These are phyloP conservation scores for Gleditsia sinensis DNA, from an alignment of 306 rosid genomes.

Conservation along the genomic window DNA sequence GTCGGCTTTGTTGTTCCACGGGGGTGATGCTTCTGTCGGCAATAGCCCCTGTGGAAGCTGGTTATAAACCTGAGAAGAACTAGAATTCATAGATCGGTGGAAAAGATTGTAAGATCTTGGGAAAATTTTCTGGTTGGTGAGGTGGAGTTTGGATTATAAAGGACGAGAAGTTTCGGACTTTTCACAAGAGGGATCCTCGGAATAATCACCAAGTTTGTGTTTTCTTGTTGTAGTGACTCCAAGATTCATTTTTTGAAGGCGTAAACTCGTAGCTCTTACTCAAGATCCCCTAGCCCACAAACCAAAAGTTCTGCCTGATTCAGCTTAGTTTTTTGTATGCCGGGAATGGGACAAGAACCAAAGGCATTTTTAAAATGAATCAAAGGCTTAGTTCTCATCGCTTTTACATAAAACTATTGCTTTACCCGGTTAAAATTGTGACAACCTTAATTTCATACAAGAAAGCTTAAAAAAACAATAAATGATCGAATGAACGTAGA, in stretches of 20 bases:
- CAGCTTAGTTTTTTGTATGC: not conserved
- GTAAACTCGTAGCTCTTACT: not conserved
- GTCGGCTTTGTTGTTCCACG: constrained; percentile 75
- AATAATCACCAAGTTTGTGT: constrained; percentile 27
- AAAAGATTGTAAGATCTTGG: not conserved
- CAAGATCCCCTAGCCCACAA: not conserved
- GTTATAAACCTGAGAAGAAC: not conserved
- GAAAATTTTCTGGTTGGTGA: constrained; percentile 36
- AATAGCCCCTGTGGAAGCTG: not conserved
- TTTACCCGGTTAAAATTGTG: not conserved
- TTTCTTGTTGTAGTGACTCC: constrained; percentile 14
- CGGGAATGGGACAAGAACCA: not conserved
- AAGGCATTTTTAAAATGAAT: not conserved
- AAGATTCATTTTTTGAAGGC: constrained; percentile 34
- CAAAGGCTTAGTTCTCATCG: constrained; percentile 12
- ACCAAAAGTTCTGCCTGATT: not conserved
- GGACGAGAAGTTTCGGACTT: constrained; percentile 28
- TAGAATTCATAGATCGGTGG: constrained; percentile 31
- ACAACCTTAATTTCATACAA: not conserved
- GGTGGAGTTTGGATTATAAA: constrained; percentile 33
- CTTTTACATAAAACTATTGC: not conserved
- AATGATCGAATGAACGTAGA: not conserved
- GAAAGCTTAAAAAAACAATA: not conserved
- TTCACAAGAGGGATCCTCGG: constrained; percentile 34
- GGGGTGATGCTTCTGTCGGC: constrained; percentile 37